Evolutionary conservation across 164 flowering plant species (phyloP).

Genomic region (Vitis vinifera): ASM3070453v1 NC_081818.1:6729001-6729500

Average conservation of each 20-base stretch:
- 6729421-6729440: too few species aligned
- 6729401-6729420: too few species aligned
- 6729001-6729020: too few species aligned
- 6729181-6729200: neutral
- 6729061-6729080: constrained; percentile 11
- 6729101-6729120: neutral
- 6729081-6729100: neutral
- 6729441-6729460: too few species aligned
- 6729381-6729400: too few species aligned
- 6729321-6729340: neutral
- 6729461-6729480: too few species aligned
- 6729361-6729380: neutral
- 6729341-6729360: neutral
- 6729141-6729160: constrained; percentile 3
- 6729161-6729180: constrained; percentile 34
- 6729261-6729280: constrained; percentile 72
- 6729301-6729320: constrained; percentile 64
- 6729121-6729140: constrained; percentile 4
- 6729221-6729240: constrained; percentile 33
- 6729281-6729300: constrained; percentile 86
- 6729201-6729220: constrained; percentile 17
- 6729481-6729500: too few species aligned
- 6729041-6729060: neutral
- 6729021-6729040: too few species aligned
- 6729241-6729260: constrained; percentile 84